Evolutionary conservation across 257 asterid genomes (phyloP), one percentile per base, ranked within the genome.

Genomic region (Solanum medicagineum): DNA sequence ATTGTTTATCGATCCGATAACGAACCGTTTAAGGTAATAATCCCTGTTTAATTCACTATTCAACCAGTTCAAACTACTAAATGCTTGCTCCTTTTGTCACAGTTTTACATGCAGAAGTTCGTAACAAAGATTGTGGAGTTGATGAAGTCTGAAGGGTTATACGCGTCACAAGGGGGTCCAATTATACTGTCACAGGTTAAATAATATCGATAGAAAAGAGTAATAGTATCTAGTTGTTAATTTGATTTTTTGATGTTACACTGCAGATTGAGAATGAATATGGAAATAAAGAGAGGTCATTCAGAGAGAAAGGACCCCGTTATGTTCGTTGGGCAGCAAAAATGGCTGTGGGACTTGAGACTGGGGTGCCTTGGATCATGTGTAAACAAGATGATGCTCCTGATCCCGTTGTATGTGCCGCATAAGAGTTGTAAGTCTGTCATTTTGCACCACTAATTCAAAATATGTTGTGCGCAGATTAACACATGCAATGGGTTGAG

Each of bases 371-470:
- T 16, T 96, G 99, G 99, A 88, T 89, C 47, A 96, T 96, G 99
- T 96, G 98, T 92, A 96, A 96, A 89, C 99, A 96, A 89, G 92
- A 91, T 56, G 95, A 96, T 59, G 99, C 99, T 62, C 99, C 99
- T 15, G 93, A 91, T 87, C 99, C 98, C 0, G 88, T 96, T 92
- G 99, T 96, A 89, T 84, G 51, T 10, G 32, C 32, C 32, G 3
- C 32, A 29, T 29, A 29, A 29, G 32, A 29, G 32, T 29, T 29
- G 36, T 3, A 32, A 32, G 4, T 32, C 36, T 32, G 4, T 32
- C 36, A 32, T 32, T 32, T 3, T 81, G 32, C n/a, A 19, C 40
- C 84, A 32, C 9, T 32, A 53, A 53, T 20, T 5, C 22, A 53
- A 55, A 53, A 16, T 55, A 32, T 56, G 56, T 24, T 53, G 47